Base-by-base conservation (phyloP, 805 yeast species). In the Ogataea nonfermentans region DNA sequence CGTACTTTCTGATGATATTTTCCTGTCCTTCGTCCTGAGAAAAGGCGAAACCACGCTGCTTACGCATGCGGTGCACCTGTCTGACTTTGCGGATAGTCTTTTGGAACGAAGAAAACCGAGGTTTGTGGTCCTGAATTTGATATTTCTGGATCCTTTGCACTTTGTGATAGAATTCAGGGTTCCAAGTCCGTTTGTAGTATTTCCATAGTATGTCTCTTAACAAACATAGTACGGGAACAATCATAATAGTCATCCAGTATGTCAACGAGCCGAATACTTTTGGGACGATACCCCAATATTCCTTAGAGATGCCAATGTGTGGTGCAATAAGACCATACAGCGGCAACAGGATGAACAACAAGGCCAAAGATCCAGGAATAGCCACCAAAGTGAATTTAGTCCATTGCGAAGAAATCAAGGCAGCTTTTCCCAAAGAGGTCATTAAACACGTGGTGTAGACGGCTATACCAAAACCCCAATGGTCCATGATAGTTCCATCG, bases 11-110 rank as follows among this genome's bases (percentile, higher is more conserved):
- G 34, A 93, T 83, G 45, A 93, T 77, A 57, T 81, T 81, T 50
- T 89, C 96, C 65, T 90, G 96, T 25, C 95, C 95, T 59, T 86
- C 96, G 32, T 85, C 89, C 63, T 93, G 98, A 6, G 97, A 89
- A 56, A 93, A 93, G 2, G 99, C 99, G 71, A 87, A 93, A 5
- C 99, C 99, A 65, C 98, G 81, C 66, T 93, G 99, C 57, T 93
- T 93, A 61, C 95, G 85, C 86, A 93, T 91, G 63, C 99, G 77
- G 63, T 91, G 96, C 26, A 93, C 98, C 64, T 95, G 99, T 64
- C 99, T 82, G 16, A 93, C 98, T 59, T 89, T 93, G 57, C 98
- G 76, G 41, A 93, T 93, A 5, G 98, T 97, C 61, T 84, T 89
- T 63, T 93, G 99, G 73, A 93, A 93, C 48, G 90, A 95, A 52